Evolutionary conservation across 805 yeast genomes (phyloP), one percentile per base, ranked within the genome.

Genomic region (Ogataea trehalophila): DNA sequence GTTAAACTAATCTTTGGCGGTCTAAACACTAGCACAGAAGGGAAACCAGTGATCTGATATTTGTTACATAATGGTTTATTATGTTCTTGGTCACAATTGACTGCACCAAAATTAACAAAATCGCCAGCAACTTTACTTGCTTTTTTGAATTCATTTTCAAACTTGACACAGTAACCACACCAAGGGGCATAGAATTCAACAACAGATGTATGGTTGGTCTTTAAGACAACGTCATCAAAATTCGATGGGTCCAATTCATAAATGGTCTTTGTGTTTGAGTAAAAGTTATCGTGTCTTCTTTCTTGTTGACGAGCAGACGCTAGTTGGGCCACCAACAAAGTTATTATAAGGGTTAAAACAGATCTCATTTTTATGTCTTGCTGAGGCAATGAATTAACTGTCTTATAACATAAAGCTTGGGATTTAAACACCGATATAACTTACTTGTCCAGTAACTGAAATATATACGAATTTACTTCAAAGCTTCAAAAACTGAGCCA

Each of bases 151-250:
- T 79, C 80, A 4, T 85, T 83, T 49, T 81, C 78, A 43, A 92
- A 70, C 48, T 80, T 76, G 58, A 82, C 76, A 68, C 99, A 92
- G 66, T 92, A 89, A 5, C 97, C 97, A 71, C 99, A 92, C 98
- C 98, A 91, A 36, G 97, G 97, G 5, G 98, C 97, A 66, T 85
- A 91, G 66, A 91, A 91, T 69, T 90, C 90, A 20, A 89, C 90
- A 17, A 90, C 68, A 1, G 96, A 68, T 2, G 95, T 85, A 58
- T 88, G 85, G 61, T 89, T 89, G 2, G 95, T 74, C 20, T 72
- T 65, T 39, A 80, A 72, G 4, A 91, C 80, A 42, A 83, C 85
- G 47, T 77, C 76, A 51, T 83, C 80, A 60, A 90, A 90, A 45
- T 72, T 82, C 15, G 50, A 23, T 5, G 66, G 60, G 11, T 45